A percentile compares a stretch with the other conserved stretches of the same genome.
These are phyloP conservation scores for Hypoxylon fuscum DNA, from an alignment of 495 filamentous ascomycete species.

Conservation along the genomic window DNA sequence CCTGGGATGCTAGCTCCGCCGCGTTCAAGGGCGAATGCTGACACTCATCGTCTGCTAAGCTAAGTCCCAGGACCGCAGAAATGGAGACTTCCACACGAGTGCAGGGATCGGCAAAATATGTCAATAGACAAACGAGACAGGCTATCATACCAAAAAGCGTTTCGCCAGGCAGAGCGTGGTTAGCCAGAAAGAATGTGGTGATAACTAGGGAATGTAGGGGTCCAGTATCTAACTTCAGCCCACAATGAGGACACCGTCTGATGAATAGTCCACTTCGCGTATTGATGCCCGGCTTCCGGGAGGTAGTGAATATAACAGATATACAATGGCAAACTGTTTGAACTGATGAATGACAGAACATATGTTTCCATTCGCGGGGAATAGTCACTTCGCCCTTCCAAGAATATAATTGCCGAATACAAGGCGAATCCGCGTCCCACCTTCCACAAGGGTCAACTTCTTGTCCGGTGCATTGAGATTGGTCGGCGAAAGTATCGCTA, in stretches of 20 bases:
- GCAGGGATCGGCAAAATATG: conserved; percentile 37
- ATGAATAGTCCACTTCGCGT: conserved; percentile 49
- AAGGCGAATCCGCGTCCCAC: conserved; percentile 53
- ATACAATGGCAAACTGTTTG: conserved; percentile 52
- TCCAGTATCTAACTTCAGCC: conserved; percentile 43
- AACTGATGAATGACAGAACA: conserved; percentile 54
- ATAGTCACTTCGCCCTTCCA: conserved; percentile 24
- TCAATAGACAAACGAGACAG: conserved; percentile 50
- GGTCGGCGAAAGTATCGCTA: conserved; percentile 12
- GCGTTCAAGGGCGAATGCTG: conserved; percentile 15
- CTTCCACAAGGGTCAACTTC: conserved; percentile 54
- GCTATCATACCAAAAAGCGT: conserved; percentile 54
- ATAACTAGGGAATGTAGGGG: conserved; percentile 52
- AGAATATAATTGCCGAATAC: conserved; percentile 35
- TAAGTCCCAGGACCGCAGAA: conserved; percentile 6
- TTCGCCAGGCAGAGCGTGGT: conserved; percentile 45
- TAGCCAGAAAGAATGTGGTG: conserved; percentile 46
- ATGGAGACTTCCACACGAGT: conserved; percentile 4
- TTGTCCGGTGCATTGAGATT: conserved; percentile 45
- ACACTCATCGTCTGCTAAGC: not conserved
- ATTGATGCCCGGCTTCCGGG: conserved; percentile 41
- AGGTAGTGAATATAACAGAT: conserved; percentile 26
- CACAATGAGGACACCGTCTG: conserved; percentile 46
- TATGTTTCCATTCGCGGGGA: conserved; percentile 51
- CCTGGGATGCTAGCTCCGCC: not conserved